Conservation (phyloP, 306 rosid genomes). For the Prunus dulcis region DNA sequence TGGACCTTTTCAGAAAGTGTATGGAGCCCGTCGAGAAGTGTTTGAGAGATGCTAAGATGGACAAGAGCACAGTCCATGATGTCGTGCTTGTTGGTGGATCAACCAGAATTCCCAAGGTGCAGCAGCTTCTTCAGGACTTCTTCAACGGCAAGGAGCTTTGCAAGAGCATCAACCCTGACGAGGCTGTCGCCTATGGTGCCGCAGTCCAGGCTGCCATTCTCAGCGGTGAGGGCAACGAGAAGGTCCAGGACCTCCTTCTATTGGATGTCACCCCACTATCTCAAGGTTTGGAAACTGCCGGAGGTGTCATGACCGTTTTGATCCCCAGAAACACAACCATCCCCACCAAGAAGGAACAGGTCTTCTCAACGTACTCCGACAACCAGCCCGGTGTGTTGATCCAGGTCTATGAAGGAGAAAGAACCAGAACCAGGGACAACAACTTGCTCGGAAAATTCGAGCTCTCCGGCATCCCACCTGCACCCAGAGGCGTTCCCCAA, state of each 20-base stretch:
- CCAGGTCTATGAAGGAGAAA: constrained; percentile 73
- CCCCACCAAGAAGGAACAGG: constrained; percentile 77
- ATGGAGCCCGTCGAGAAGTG: constrained; percentile 77
- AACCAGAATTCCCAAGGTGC: constrained; percentile 71
- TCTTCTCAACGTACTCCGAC: constrained; percentile 73
- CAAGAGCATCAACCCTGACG: constrained; percentile 77
- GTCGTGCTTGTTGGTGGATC: constrained; percentile 77
- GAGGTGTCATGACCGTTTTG: constrained; percentile 72
- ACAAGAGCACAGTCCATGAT: constrained; percentile 55
- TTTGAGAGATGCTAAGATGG: constrained; percentile 74
- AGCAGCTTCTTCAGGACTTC: constrained; percentile 59
- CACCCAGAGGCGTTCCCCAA: constrained; percentile 77
- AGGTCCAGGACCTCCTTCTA: constrained; percentile 71
- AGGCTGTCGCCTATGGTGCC: constrained; percentile 74
- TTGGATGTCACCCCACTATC: constrained; percentile 73
- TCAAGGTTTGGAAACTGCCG: constrained; percentile 69
- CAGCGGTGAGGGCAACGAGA: constrained; percentile 76
- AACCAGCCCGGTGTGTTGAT: constrained; percentile 82
- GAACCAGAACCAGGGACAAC: constrained; percentile 67
- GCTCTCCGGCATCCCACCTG: constrained; percentile 78
- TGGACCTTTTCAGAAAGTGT: constrained; percentile 69
- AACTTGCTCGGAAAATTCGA: constrained; percentile 71
- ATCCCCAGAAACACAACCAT: constrained; percentile 75
- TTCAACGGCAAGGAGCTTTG: constrained; percentile 67
- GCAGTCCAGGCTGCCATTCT: constrained; percentile 69